Conservation (phyloP, 2,329 filamentous ascomycete species). For the Aspergillus spinulosporus region DNA sequence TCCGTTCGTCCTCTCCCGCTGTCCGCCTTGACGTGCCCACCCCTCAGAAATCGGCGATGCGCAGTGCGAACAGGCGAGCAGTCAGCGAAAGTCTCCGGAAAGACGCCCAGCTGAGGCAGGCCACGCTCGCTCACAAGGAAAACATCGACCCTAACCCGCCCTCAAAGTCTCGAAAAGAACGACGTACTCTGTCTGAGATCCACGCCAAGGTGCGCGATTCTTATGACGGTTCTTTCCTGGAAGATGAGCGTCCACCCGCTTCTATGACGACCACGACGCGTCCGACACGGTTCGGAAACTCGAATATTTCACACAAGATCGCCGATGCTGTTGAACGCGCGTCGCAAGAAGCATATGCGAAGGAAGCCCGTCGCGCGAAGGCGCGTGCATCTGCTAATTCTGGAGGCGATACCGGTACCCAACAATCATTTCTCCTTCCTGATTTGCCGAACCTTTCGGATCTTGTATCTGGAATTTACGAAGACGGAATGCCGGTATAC, state of each 20-base stretch:
- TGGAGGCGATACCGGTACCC: constrained; percentile 51
- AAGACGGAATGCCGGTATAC: constrained; percentile 60
- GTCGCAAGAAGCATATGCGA: constrained; percentile 37
- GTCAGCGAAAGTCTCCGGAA: constrained; percentile 42
- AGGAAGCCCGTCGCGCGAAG: constrained; percentile 32
- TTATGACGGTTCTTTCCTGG: constrained; percentile 54
- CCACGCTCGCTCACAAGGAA: constrained; percentile 44
- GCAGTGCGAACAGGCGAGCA: constrained; percentile 30
- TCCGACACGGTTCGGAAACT: constrained; percentile 57
- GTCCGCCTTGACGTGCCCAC: constrained; percentile 42
- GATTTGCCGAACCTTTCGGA: constrained; percentile 63
- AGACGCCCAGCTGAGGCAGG: constrained; percentile 43
- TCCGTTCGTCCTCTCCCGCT: constrained; percentile 42
- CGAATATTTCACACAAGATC: constrained; percentile 44
- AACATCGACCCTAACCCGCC: constrained; percentile 41
- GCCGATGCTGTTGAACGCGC: constrained; percentile 42
- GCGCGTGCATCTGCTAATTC: constrained; percentile 27
- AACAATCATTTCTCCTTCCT: constrained; percentile 62
- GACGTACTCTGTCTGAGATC: constrained; percentile 56
- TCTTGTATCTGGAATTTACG: constrained; percentile 59
- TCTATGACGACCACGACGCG: constrained; percentile 45
- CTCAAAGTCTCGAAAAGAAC: constrained; percentile 39
- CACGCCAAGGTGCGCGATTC: constrained; percentile 55
- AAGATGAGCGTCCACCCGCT: constrained; percentile 51
- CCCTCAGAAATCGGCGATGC: constrained; percentile 37